phyloP scores from a whole-genome alignment of 2,329 filamentous ascomycete genomes.

The Apiospora marii region DNA sequence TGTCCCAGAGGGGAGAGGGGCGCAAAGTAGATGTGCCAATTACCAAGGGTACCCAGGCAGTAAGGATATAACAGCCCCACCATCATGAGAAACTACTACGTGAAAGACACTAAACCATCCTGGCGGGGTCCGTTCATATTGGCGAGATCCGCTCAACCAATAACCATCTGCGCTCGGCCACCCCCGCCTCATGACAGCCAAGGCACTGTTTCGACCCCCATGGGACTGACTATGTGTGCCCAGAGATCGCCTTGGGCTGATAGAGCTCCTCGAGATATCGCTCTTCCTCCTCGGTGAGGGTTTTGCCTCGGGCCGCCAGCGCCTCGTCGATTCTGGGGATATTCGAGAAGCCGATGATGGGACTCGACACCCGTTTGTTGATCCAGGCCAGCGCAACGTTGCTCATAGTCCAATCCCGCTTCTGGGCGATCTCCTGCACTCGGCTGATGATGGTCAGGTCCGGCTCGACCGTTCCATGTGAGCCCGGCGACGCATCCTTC shows the following conservation, averaged over 20 bases:
- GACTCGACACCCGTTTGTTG: conserved; percentile 59
- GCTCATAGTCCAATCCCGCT: conserved; percentile 67
- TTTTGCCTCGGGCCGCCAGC: conserved; percentile 53
- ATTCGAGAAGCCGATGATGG: conserved; percentile 69
- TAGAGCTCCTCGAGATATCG: conserved; percentile 70
- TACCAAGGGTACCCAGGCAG: not conserved
- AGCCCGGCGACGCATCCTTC: conserved; percentile 44
- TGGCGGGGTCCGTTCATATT: no score
- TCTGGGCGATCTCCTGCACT: conserved; percentile 65
- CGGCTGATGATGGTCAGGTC: conserved; percentile 54
- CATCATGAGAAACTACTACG: not conserved
- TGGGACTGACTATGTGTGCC: conserved; percentile 36
- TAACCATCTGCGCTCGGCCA: no score
- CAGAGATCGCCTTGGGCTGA: conserved; percentile 56
- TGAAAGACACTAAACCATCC: not conserved
- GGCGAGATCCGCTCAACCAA: not conserved
- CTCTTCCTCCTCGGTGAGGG: conserved; percentile 65
- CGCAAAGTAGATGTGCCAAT: not conserved
- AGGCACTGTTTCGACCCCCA: no score
- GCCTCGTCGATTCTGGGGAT: conserved; percentile 69
- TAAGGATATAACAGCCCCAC: not conserved
- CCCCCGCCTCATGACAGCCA: no score
- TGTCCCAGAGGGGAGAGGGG: no score
- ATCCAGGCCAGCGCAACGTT: conserved; percentile 72
- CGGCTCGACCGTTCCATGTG: conserved; percentile 43